phyloP scores from a whole-genome alignment of 192 early-diverging fungal species.

The Backusella australiensis region DNA sequence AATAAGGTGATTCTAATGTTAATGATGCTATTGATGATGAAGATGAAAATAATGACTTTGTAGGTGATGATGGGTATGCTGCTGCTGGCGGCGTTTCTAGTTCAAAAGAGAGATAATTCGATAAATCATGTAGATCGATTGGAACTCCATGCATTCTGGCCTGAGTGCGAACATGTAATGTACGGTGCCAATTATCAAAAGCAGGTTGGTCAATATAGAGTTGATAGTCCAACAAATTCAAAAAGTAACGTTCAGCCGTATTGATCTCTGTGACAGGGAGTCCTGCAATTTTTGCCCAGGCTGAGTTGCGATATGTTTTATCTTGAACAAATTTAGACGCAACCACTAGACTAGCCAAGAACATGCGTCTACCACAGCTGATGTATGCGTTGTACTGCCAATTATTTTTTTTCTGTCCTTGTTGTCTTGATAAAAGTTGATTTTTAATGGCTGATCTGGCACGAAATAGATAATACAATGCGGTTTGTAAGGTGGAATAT shows the following conservation, averaged over 20 bases:
- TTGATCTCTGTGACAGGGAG: constrained; percentile 80
- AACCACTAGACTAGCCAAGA: constrained; percentile 78
- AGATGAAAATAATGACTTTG: neutral
- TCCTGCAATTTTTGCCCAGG: constrained; percentile 90
- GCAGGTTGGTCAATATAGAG: constrained; percentile 56
- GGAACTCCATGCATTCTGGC: neutral
- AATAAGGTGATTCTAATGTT: neutral
- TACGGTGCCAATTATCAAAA: constrained; percentile 36
- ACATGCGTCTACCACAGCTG: constrained; percentile 78
- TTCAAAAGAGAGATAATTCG: neutral
- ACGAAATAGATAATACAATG: constrained; percentile 68
- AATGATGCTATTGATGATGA: neutral
- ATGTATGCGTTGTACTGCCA: constrained; percentile 32
- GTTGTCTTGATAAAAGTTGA: constrained; percentile 12
- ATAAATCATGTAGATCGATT: neutral
- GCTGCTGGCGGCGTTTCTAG: neutral
- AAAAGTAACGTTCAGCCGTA: constrained; percentile 79
- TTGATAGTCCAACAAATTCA: constrained; percentile 77
- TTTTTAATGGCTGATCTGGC: constrained; percentile 19
- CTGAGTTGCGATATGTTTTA: constrained; percentile 81
- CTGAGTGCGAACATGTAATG: constrained; percentile 25
- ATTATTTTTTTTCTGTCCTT: neutral
- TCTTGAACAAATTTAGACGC: constrained; percentile 91
- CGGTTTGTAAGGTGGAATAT: constrained; percentile 77
- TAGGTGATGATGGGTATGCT: neutral